A percentile compares a stretch with the other conserved stretches of the same genome.
Evolutionary conservation across 768 basidiomycete genomes (phyloP).

Genomic region (Dioszegia crocea): DNA sequence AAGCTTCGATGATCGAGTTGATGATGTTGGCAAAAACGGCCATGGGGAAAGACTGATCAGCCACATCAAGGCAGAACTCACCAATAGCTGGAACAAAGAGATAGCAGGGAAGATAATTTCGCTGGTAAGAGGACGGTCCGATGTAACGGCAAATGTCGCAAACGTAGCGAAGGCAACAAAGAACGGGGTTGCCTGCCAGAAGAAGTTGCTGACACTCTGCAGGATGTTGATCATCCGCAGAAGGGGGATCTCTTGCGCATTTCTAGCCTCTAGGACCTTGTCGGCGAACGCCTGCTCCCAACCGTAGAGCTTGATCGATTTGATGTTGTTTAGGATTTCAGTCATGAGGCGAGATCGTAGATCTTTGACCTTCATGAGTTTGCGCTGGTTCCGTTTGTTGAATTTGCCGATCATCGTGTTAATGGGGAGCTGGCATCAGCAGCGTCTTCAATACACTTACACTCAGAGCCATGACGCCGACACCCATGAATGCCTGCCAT

Average conservation of each 20-base stretch:
- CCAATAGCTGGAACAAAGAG: constrained; percentile 53
- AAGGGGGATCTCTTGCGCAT: constrained; percentile 57
- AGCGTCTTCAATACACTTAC: constrained; percentile 53
- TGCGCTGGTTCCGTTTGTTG: constrained; percentile 62
- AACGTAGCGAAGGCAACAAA: constrained; percentile 50
- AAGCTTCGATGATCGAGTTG: constrained; percentile 72
- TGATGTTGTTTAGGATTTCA: constrained; percentile 87
- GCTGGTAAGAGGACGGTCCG: constrained; percentile 65
- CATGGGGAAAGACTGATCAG: constrained; percentile 36
- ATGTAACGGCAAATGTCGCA: constrained; percentile 49
- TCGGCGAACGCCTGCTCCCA: constrained; percentile 91
- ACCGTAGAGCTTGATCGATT: constrained; percentile 65
- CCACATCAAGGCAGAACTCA: not conserved
- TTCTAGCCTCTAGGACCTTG: constrained; percentile 64
- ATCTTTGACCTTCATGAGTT: constrained; percentile 92
- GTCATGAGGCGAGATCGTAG: constrained; percentile 64
- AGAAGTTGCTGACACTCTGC: constrained; percentile 55
- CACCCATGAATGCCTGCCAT: constrained; percentile 85
- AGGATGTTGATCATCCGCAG: constrained; percentile 75
- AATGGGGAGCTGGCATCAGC: constrained; percentile 26
- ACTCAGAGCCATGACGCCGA: constrained; percentile 77
- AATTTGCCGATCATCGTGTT: constrained; percentile 37
- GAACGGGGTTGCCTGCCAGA: constrained; percentile 48
- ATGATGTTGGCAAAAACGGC: constrained; percentile 50
- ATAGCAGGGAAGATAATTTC: constrained; percentile 96